A percentile compares a stretch with the other conserved stretches of the same genome.
These are phyloP conservation scores for Mixia osmundae DNA, from an alignment of 1,284 basidiomycete genomes.

Conservation along the genomic window DNA sequence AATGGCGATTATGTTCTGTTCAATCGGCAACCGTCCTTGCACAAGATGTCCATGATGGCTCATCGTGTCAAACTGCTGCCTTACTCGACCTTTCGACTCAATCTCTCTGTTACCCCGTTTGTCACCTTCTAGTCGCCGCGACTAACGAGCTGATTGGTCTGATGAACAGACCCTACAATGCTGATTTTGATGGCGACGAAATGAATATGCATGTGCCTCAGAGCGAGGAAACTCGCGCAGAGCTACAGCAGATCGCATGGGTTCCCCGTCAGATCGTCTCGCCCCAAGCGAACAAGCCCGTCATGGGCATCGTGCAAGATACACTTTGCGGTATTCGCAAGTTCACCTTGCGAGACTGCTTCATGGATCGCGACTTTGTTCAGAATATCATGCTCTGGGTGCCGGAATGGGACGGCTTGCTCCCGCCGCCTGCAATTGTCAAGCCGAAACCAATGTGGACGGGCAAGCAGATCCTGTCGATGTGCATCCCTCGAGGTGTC, in stretches of 20 bases:
- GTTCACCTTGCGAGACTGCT: slow-evolving; percentile 81
- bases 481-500: slow-evolving; percentile 87
- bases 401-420: slow-evolving; percentile 81
- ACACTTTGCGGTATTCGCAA: slow-evolving; percentile 94
- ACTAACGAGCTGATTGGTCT: background rate
- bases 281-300: slow-evolving; percentile 97
- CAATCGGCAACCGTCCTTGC: slow-evolving; percentile 92
- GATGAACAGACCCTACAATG: background rate
- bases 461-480: slow-evolving; percentile 83
- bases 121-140: background rate
- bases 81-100: slow-evolving; percentile 93
- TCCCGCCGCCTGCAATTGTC: slow-evolving; percentile 80
- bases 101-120: slow-evolving; percentile 48
- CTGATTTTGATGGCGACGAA: slow-evolving; percentile 85
- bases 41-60: slow-evolving; percentile 99
- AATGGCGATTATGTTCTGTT: slow-evolving; percentile 94
- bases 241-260: slow-evolving; percentile 95
- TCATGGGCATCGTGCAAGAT: slow-evolving; percentile 99
- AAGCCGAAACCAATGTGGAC: slow-evolving; percentile 97
- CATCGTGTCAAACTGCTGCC: slow-evolving; percentile 95
- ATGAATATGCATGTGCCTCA: slow-evolving; percentile 99
- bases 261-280: slow-evolving; percentile 97
- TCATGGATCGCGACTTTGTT: slow-evolving; percentile 78
- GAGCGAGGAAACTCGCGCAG: slow-evolving; percentile 95
- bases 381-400: slow-evolving; percentile 97